Base-by-base conservation (phyloP, 2,329 filamentous ascomycete species). In the Hymenoscyphus linearis region DNA sequence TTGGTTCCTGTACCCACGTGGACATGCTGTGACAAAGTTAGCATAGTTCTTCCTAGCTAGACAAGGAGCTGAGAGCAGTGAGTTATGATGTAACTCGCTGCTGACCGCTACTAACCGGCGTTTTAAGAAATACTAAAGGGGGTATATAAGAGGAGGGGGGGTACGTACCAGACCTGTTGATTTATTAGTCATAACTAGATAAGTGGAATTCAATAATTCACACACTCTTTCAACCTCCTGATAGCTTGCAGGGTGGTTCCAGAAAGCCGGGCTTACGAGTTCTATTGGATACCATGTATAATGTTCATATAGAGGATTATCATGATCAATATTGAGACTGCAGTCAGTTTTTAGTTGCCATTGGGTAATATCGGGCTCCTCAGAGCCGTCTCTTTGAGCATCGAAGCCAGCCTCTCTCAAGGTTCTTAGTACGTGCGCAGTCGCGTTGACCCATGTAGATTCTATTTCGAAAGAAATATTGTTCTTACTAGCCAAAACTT, bases 1-100 rank as follows among this genome's bases (percentile, higher is more conserved):
- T 50, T 37, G 10, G 53, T 55, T 3, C 65, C 65, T 26, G 71
- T 68, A 1, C 73, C 72, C n/a, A 73, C 58, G 55, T 75, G 73
- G 6, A 74, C 67, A 52, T 75, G 72, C 40, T 31, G 31, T 31
- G 31, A 31, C 31, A 31, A 31, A 7, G 31, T 31, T 31, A 31
- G 31, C 31, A 4, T 7, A 31, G 6, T 31, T 31, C 31, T 31
- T 9, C 6, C 1, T 31, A 31, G 31, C 10, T 31, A 31, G 4
- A 31, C 10, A 7, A 0, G 31, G 31, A 31, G n/a, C n/a, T n/a
- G n/a, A n/a, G n/a, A n/a, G n/a, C n/a, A n/a, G n/a, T n/a, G n/a
- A n/a, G n/a, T n/a, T n/a, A n/a, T n/a, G n/a, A n/a, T n/a, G n/a
- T n/a, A n/a, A n/a, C n/a, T n/a, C n/a, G n/a, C n/a, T n/a, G n/a